These are phyloP conservation scores for Pythium utonaiense DNA, from an alignment of 352 stramenopile species.

Conservation along the genomic window DNA sequence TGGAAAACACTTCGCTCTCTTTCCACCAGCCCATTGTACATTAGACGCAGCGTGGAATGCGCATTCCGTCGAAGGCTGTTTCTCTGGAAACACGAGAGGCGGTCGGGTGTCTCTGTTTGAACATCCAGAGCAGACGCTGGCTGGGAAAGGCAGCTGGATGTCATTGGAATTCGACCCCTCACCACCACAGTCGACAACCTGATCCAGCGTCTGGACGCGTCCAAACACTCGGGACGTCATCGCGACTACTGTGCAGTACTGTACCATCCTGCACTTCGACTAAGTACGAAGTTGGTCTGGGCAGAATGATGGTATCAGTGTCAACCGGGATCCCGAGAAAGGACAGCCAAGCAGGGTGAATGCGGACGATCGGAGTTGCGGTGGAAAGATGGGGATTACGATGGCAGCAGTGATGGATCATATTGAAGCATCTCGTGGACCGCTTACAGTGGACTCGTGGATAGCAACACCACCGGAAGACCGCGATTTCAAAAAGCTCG, in stretches of 20 bases:
- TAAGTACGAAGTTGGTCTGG: background rate
- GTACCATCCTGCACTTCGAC: too few relatives aligned
- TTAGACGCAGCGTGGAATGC: too few relatives aligned
- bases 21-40: too few relatives aligned
- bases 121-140: background rate
- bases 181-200: background rate
- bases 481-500: conserved; percentile 37
- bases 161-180: background rate
- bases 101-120: too few relatives aligned
- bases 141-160: background rate
- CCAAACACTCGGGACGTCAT: background rate
- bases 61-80: background rate
- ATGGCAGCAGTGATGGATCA: background rate
- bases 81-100: background rate
- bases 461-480: conserved; percentile 34
- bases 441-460: too few relatives aligned
- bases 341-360: background rate
- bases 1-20: too few relatives aligned
- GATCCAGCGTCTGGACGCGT: background rate
- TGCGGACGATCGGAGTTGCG: background rate
- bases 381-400: background rate
- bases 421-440: too few relatives aligned
- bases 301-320: background rate
- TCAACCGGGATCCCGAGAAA: too few relatives aligned
- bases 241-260: too few relatives aligned